Evolutionary conservation across 306 rosid genomes (phyloP).

Genomic region (Calophaca sinica): DNA sequence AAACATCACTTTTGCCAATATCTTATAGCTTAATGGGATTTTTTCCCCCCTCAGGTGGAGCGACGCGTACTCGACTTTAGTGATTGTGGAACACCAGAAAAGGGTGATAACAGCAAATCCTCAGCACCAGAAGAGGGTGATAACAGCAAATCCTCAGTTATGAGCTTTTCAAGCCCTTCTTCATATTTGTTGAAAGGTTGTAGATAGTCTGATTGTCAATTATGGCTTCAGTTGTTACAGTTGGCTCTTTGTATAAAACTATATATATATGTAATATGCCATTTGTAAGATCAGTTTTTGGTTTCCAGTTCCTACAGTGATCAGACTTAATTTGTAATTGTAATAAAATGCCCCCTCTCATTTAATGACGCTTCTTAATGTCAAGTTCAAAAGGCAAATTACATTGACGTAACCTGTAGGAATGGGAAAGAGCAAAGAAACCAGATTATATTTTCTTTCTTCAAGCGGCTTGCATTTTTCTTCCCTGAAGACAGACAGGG

Average conservation of each 20-base stretch:
- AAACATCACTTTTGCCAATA: not conserved
- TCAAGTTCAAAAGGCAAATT: not conserved
- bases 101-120: slow-evolving; percentile 32
- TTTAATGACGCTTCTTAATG: slow-evolving; percentile 9
- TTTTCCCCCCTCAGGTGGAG: slow-evolving; percentile 62
- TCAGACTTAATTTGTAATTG: slow-evolving; percentile 37
- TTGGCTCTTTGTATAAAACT: slow-evolving; percentile 19
- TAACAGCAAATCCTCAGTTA: slow-evolving; percentile 39
- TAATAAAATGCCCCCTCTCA: slow-evolving; percentile 23
- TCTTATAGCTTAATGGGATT: slow-evolving; percentile 15
- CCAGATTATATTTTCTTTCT: not conserved
- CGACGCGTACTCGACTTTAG: slow-evolving; percentile 89
- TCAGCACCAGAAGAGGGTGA: not conserved
- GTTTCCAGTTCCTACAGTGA: slow-evolving; percentile 2
- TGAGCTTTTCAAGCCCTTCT: slow-evolving; percentile 64
- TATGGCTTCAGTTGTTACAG: slow-evolving; percentile 39
- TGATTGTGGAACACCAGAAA: slow-evolving; percentile 91
- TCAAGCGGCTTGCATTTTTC: not conserved
- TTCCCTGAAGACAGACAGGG: not conserved
- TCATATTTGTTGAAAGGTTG: slow-evolving; percentile 76
- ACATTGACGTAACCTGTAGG: too few species aligned
- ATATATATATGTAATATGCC: slow-evolving; percentile 34
- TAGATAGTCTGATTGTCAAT: slow-evolving; percentile 59
- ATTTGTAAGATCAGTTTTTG: not conserved
- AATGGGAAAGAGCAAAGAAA: not conserved